Evolutionary conservation across 768 basidiomycete genomes (phyloP).

Genomic region (Trametes cinnabarina): DNA sequence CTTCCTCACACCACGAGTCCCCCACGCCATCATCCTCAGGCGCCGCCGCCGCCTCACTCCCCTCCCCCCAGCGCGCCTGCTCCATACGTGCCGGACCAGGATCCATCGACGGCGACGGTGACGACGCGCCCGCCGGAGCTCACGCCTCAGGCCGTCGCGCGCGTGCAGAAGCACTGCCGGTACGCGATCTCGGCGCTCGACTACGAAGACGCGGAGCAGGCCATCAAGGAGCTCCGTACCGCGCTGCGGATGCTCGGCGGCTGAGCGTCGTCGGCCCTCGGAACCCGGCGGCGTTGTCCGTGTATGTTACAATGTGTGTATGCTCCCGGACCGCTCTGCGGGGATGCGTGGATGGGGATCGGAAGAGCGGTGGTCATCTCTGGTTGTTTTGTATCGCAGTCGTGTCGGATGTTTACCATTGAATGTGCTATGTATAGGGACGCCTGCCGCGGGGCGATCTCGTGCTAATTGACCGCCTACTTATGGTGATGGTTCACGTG

Average conservation of each 20-base stretch:
- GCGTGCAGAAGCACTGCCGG: constrained; percentile 86
- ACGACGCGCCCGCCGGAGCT: constrained; percentile 42
- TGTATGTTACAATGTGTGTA: neutral
- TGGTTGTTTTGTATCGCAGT: neutral
- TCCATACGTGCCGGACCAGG: constrained; percentile 7
- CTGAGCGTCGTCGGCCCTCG: constrained; percentile 24
- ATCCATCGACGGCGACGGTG: constrained; percentile 16
- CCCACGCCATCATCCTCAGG: neutral
- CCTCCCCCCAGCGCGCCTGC: constrained; percentile 10
- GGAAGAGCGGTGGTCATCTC: neutral
- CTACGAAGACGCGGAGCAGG: constrained; percentile 90
- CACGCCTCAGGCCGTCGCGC: constrained; percentile 62
- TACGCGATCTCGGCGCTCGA: constrained; percentile 95
- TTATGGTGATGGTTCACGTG: no score
- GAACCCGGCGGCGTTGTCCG: neutral
- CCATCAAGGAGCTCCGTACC: constrained; percentile 73
- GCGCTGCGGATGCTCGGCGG: constrained; percentile 70
- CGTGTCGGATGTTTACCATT: neutral
- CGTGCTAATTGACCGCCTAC: no score
- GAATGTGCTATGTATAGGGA: neutral
- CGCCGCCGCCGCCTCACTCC: constrained; percentile 19
- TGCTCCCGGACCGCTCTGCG: no score
- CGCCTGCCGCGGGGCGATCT: no score
- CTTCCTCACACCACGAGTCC: constrained; percentile 16
- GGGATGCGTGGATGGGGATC: no score